Conservation (phyloP, 768 basidiomycete genomes). For the Xerocomus spinulosus region DNA sequence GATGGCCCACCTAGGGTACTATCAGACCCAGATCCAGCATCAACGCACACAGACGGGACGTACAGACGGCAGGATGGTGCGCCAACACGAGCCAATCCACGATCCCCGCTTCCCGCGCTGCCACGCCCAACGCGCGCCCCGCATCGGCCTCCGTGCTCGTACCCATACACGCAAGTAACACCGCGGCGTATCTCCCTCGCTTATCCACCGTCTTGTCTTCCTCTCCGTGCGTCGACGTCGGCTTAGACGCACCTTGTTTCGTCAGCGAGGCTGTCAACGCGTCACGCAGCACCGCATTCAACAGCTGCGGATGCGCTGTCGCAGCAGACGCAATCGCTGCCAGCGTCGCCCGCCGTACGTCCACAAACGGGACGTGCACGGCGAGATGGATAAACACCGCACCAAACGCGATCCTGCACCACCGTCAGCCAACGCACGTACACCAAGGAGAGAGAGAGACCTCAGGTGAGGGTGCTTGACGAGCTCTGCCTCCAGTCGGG, state of each 20-base stretch:
- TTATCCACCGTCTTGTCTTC: slow-evolving; percentile 43
- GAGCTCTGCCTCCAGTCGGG: slow-evolving; percentile 47
- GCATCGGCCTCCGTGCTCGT: slow-evolving; percentile 30
- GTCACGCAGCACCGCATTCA: slow-evolving; percentile 54
- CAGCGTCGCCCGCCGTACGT: slow-evolving; percentile 48
- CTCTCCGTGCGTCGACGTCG: slow-evolving; percentile 28
- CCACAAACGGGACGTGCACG: slow-evolving; percentile 51
- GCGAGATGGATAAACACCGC: slow-evolving; percentile 65
- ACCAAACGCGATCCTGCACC: slow-evolving; percentile 55
- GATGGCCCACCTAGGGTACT: slow-evolving; percentile 14
- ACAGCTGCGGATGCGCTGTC: slow-evolving; percentile 41
- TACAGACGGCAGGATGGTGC: slow-evolving; percentile 67
- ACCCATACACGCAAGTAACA: slow-evolving; percentile 48
- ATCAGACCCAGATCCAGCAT: background rate
- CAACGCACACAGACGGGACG: slow-evolving; percentile 16
- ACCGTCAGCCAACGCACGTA: background rate
- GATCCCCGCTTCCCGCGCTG: slow-evolving; percentile 42
- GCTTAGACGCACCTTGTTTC: slow-evolving; percentile 29
- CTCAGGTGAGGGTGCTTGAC: slow-evolving; percentile 50
- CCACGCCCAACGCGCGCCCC: slow-evolving; percentile 38
- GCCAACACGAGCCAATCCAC: slow-evolving; percentile 59
- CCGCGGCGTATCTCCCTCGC: slow-evolving; percentile 46
- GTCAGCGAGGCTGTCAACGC: slow-evolving; percentile 47
- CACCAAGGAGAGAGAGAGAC: slow-evolving; percentile 26
- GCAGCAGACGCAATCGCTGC: slow-evolving; percentile 39